Base-by-base conservation (phyloP, 108 stramenopile genomes). In the Mayamaea pseudoterrestris region DNA sequence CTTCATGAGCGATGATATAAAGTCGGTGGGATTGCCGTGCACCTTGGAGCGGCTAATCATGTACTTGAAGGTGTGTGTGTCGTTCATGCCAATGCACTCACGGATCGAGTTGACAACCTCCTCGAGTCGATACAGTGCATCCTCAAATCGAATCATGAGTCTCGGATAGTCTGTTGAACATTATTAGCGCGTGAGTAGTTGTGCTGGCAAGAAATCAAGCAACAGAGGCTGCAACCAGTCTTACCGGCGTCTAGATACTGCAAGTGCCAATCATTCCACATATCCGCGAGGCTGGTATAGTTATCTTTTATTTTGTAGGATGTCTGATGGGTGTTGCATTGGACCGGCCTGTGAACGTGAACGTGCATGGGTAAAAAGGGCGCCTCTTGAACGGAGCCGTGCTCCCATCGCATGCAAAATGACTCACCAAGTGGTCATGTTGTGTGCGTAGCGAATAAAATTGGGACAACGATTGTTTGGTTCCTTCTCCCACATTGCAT, bases 81-180 rank as follows among this genome's bases (percentile, higher is more conserved):
- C n/a, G 8, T 28, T 6, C 27, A 47, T 14, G 26, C 47, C 47
- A 13, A 28, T 30, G 31, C 47, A 47, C 2, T 2, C 3, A 8
- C 30, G 17, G n/a, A 47, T 30, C 6, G 47, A 27, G 3, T 28
- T 25, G 3, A 47, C 8, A 7, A 61, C 58, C 27, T 78, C 61
- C 34, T 74, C 64, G 13, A 75, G 61, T 48, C 72, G 73, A 51
- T 78, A 87, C 25, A 87, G 28, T 18, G 83, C 47, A 52, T 87
- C 84, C 47, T 87, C 84, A 47, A 74, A 82, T 13, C 90, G 69
- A 1, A 87, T 66, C 48, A 87, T 65, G 24, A 82, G 18, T 14
- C 71, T 48, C 12, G 83, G 86, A 61, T 83, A 73, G 14, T 56
- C 54, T 0, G 52, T n/a, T n/a, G n/a, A n/a, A n/a, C n/a, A n/a